phyloP scores from a whole-genome alignment of 257 asterid genomes.

The Sherardia arvensis region DNA sequence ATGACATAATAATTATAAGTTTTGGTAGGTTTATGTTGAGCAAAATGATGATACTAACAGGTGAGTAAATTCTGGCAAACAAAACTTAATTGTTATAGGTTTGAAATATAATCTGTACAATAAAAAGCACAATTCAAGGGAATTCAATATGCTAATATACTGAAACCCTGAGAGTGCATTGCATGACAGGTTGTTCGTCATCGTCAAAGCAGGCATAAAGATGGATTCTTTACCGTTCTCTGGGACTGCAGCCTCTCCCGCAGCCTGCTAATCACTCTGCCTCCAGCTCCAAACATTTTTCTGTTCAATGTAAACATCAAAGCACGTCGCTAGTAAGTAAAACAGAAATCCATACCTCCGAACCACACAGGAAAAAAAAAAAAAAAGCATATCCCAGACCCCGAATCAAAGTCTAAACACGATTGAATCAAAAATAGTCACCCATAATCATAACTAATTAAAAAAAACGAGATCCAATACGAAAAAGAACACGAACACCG shows the following conservation, averaged over 20 bases:
- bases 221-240: constrained; percentile 12
- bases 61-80: no score
- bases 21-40: no score
- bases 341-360: background rate
- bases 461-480: background rate
- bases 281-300: constrained; percentile 25
- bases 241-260: constrained; percentile 20
- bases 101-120: no score
- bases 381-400: background rate
- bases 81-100: no score
- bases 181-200: no score
- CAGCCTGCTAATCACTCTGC: constrained; percentile 15
- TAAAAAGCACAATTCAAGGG: no score
- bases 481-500: background rate
- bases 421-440: background rate
- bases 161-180: no score
- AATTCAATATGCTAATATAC: no score
- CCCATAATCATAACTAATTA: background rate
- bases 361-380: background rate
- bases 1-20: no score
- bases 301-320: constrained; percentile 6
- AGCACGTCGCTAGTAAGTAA: background rate
- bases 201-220: no score
- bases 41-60: no score
- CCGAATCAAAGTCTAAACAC: background rate